Evolutionary conservation across 495 filamentous ascomycete genomes (phyloP).

Genomic region (Penicillium robsamsonii): DNA sequence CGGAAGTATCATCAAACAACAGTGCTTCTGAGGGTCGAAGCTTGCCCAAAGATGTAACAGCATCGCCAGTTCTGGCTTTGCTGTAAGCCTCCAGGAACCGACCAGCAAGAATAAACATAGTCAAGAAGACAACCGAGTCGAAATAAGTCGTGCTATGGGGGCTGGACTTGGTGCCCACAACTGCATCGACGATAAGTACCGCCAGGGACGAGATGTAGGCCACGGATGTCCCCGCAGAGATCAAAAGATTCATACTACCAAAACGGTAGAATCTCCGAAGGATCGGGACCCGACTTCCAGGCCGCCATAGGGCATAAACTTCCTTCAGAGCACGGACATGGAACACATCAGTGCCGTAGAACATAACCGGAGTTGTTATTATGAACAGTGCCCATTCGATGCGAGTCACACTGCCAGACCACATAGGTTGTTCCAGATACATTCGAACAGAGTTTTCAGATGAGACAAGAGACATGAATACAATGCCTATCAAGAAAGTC

Average conservation of each 20-base stretch:
- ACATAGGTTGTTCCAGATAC: slow-evolving; percentile 66
- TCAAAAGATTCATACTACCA: slow-evolving; percentile 94
- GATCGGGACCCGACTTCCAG: slow-evolving; percentile 71
- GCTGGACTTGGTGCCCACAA: slow-evolving; percentile 29
- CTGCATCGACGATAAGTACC: slow-evolving; percentile 69
- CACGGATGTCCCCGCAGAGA: slow-evolving; percentile 83
- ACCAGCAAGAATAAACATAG: slow-evolving; percentile 82
- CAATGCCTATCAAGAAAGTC: slow-evolving; percentile 84
- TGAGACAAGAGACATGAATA: slow-evolving; percentile 83
- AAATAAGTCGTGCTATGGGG: slow-evolving; percentile 73
- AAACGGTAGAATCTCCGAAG: slow-evolving; percentile 82
- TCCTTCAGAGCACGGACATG: slow-evolving; percentile 78
- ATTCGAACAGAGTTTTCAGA: slow-evolving; percentile 50
- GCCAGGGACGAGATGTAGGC: slow-evolving; percentile 85
- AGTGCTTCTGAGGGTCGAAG: slow-evolving; percentile 78
- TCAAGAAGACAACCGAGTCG: slow-evolving; percentile 91
- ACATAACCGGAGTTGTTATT: slow-evolving; percentile 85
- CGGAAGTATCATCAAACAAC: slow-evolving; percentile 36
- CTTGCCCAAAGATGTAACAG: slow-evolving; percentile 74
- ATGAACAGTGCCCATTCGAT: slow-evolving; percentile 83
- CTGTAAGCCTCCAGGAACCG: slow-evolving; percentile 86
- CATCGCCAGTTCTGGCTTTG: slow-evolving; percentile 88
- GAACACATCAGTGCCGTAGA: slow-evolving; percentile 84
- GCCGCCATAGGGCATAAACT: slow-evolving; percentile 74
- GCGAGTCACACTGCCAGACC: slow-evolving; percentile 71